Evolutionary conservation across 73 alveolate species (phyloP), one percentile per base, ranked within the genome.

Genomic region (Breviolum minutum): DNA sequence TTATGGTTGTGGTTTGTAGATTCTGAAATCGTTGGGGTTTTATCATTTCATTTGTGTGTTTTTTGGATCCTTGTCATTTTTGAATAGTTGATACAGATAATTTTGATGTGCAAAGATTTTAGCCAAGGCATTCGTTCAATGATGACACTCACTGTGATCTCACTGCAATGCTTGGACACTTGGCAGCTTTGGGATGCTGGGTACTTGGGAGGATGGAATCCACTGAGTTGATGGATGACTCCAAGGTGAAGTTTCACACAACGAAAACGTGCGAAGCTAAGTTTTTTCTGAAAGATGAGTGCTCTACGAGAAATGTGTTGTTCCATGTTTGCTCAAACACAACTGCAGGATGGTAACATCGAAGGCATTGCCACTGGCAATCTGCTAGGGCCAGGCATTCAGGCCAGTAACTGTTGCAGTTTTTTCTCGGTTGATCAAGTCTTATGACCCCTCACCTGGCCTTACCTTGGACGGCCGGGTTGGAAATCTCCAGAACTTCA

Each of bases 111-210:
- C 63, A 27, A 7, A 77, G 63, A 8, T 14, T 9, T 86, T 32
- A 19, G 24, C 40, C 13, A 30, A 90, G 98, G 98, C 98, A 93
- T n/a, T 79, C 98, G 62, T 93, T 93, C 98, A 93, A 93, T 48
- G 98, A 93, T 76, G 98, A 93, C 98, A 93, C 64, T n/a, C 98
- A 93, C 73, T 93, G 98, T 68, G 98, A 93, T 73, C 90, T 93
- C 70, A 93, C 98, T 6, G 74, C 98, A 64, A 93, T 93, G 86
- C 74, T 48, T 48, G 74, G 98, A 24, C 20, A 22, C 81, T 7
- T 70, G 87, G 97, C 97, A 68, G 61, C 63, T 8, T 40, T 40
- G 54, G 54, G 54, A 40, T 40, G 54, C 54, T 40, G 54, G 3
- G 54, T 40, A 40, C 54, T 40, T 3, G 54, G 3, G 54, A 40